Conservation (phyloP, 2,329 filamentous ascomycete genomes). For the Acarospora socialis region DNA sequence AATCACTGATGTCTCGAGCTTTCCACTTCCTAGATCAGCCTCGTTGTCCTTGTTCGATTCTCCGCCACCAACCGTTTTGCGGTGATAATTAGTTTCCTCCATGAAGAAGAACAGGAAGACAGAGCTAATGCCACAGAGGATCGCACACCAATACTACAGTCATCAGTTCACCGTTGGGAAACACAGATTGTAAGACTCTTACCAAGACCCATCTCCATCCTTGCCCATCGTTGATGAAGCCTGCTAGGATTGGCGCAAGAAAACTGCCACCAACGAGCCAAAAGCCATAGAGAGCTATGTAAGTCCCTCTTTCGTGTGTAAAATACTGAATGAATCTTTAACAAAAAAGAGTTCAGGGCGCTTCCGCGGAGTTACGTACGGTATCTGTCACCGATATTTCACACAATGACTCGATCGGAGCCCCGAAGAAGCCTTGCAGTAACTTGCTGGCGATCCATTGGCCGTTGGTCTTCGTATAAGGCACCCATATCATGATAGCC, state of each 20-base stretch:
- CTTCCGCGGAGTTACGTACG: not conserved
- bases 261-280: constrained; percentile 32
- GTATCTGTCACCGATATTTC: constrained; percentile 32
- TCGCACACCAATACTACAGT: constrained; percentile 35
- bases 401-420: constrained; percentile 35
- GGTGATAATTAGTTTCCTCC: constrained; percentile 45
- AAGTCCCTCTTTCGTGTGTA: constrained; percentile 29
- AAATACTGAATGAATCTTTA: constrained; percentile 19
- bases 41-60: constrained; percentile 10
- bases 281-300: constrained; percentile 31
- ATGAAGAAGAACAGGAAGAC: constrained; percentile 43
- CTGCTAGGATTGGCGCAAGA: constrained; percentile 34
- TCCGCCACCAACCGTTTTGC: constrained; percentile 22
- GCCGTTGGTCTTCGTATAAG: constrained; percentile 29
- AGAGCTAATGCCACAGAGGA: constrained; percentile 35
- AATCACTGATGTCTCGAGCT: constrained; percentile 6
- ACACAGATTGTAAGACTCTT: not conserved
- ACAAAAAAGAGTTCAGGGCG: not conserved
- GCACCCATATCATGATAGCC: constrained; percentile 30
- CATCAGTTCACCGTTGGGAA: not conserved
- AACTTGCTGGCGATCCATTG: constrained; percentile 35
- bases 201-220: constrained; percentile 37
- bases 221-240: constrained; percentile 34
- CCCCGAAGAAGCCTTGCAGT: constrained; percentile 33
- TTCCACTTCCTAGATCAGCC: constrained; percentile 5